Percentiles rank a stretch among this genome's conserved stretches.
Evolutionary conservation across 345 rosid species (phyloP).

Genomic region (Citrus trifoliata): DNA sequence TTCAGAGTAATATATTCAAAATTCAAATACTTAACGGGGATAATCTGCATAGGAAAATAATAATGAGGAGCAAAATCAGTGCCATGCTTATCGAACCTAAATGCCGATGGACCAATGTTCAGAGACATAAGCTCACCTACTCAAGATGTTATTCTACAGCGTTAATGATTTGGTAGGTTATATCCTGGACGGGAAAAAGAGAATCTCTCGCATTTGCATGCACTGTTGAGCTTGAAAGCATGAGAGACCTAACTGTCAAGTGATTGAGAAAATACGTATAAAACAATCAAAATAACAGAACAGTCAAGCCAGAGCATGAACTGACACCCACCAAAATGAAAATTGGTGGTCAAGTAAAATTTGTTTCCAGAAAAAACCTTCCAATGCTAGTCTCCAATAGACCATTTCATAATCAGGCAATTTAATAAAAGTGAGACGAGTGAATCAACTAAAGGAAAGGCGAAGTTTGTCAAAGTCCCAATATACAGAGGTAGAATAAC

Average conservation of each 20-base stretch:
- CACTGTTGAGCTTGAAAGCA: too few relatives aligned
- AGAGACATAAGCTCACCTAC: not conserved
- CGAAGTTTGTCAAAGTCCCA: not conserved
- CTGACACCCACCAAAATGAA: not conserved
- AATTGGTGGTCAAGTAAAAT: not conserved
- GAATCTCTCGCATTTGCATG: too few relatives aligned
- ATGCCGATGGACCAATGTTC: not conserved
- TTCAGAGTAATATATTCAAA: constrained; percentile 1
- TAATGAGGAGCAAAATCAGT: not conserved
- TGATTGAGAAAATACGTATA: too few relatives aligned
- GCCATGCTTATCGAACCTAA: not conserved
- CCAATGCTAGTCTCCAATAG: not conserved
- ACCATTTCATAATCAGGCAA: not conserved
- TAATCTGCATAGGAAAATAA: not conserved
- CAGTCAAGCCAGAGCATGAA: not conserved
- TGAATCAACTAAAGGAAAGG: too few relatives aligned
- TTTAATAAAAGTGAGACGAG: not conserved
- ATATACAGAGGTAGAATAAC: not conserved
- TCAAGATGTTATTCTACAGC: too few relatives aligned
- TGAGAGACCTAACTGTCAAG: too few relatives aligned
- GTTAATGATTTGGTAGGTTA: too few relatives aligned
- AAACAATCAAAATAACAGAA: too few relatives aligned
- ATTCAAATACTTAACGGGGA: too few relatives aligned
- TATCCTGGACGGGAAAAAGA: too few relatives aligned
- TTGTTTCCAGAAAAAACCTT: not conserved